phyloP scores from a whole-genome alignment of 2,329 filamentous ascomycete genomes.

The Gyromitra esculenta region DNA sequence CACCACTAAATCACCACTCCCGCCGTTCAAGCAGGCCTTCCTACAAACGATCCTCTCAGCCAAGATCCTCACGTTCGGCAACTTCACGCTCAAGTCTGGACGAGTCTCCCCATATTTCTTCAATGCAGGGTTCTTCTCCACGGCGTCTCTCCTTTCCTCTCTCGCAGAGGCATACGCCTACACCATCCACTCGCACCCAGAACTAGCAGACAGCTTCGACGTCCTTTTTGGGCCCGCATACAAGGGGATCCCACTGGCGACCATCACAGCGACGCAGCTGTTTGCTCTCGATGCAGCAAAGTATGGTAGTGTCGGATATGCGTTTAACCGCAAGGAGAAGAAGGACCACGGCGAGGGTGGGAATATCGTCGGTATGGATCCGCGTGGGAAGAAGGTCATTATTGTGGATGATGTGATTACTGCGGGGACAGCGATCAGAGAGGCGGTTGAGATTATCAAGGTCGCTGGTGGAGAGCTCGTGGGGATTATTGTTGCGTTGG shows the following conservation, averaged over 20 bases:
- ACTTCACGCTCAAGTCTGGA: conserved; percentile 90
- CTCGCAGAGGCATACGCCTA: conserved; percentile 84
- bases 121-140: conserved; percentile 92
- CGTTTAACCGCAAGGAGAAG: conserved; percentile 94
- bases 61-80: conserved; percentile 80
- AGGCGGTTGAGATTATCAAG: conserved; percentile 88
- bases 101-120: conserved; percentile 96
- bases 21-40: conserved; percentile 76
- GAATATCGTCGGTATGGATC: conserved; percentile 84
- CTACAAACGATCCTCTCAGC: conserved; percentile 74
- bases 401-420: conserved; percentile 98
- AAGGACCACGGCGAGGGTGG: conserved; percentile 97
- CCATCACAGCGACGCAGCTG: conserved; percentile 78
- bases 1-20: conserved; percentile 60
- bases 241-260: conserved; percentile 94
- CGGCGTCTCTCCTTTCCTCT: conserved; percentile 77
- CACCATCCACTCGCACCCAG: conserved; percentile 67
- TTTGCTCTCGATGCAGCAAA: conserved; percentile 72
- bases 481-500: conserved; percentile 87
- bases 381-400: conserved; percentile 85
- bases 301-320: conserved; percentile 79
- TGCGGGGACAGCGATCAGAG: conserved; percentile 90
- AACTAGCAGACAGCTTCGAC: conserved; percentile 75
- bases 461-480: conserved; percentile 84
- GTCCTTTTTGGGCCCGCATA: conserved; percentile 94